Conservation (phyloP, 306 rosid species). For the Begonia fuchsioides region DNA sequence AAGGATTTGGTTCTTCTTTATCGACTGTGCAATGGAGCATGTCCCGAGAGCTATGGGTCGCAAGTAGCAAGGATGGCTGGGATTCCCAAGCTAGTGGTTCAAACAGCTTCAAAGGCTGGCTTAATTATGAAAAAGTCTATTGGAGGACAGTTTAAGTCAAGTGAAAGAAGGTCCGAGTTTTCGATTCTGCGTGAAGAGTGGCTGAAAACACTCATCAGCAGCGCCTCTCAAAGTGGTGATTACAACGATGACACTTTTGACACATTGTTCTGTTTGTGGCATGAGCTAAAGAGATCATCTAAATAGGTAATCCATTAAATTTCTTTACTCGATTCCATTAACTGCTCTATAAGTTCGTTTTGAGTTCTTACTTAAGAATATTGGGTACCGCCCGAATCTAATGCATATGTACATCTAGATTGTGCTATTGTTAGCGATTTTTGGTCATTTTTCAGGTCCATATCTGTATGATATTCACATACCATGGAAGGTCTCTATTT, state of each 20-base stretch:
- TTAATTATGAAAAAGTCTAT: slow-evolving; percentile 46
- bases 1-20: slow-evolving; percentile 65
- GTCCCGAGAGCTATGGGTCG: slow-evolving; percentile 88
- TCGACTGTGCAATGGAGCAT: slow-evolving; percentile 63
- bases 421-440: too few species aligned
- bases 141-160: slow-evolving; percentile 41
- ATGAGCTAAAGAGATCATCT: slow-evolving; percentile 44
- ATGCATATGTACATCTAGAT: too few species aligned
- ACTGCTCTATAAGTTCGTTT: too few species aligned
- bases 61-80: slow-evolving; percentile 96
- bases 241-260: slow-evolving; percentile 46
- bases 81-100: slow-evolving; percentile 51
- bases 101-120: slow-evolving; percentile 66
- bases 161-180: slow-evolving; percentile 75
- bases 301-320: too few species aligned
- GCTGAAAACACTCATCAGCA: slow-evolving; percentile 53
- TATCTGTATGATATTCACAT: too few species aligned
- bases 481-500: too few species aligned
- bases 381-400: too few species aligned
- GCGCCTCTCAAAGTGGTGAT: slow-evolving; percentile 26
- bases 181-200: slow-evolving; percentile 87
- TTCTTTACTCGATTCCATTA: too few species aligned
- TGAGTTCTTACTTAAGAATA: too few species aligned
- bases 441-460: too few species aligned
- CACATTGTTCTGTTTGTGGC: slow-evolving; percentile 59